Evolutionary conservation across 1,284 basidiomycete genomes (phyloP).

Genomic region (Leccinum olivaceoglutinosum): DNA sequence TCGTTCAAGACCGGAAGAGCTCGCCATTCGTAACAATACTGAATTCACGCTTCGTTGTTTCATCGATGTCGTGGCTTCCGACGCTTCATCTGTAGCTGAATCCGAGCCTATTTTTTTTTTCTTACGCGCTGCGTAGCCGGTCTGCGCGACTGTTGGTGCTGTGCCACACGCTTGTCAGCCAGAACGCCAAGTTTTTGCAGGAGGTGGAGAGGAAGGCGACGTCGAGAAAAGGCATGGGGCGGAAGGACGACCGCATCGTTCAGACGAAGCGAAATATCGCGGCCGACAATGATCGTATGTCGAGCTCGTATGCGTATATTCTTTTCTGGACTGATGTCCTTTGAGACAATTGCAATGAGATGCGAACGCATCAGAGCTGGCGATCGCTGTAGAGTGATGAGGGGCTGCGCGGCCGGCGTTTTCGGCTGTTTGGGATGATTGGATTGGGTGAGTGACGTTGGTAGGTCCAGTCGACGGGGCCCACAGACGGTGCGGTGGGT

Average conservation of each 20-base stretch:
- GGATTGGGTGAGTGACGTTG: too few relatives aligned
- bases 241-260: conserved; percentile 64
- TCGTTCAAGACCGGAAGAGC: conserved; percentile 86
- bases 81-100: conserved; percentile 19
- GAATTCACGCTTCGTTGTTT: conserved; percentile 77
- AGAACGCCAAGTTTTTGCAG: conserved; percentile 82
- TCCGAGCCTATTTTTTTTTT: conserved; percentile 49
- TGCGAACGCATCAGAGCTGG: too few relatives aligned
- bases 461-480: too few relatives aligned
- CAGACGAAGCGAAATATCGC: conserved; percentile 69
- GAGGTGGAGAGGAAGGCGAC: conserved; percentile 39
- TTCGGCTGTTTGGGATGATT: too few relatives aligned
- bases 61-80: conserved; percentile 47
- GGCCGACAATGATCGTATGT: conserved; percentile 56
- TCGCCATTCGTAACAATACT: conserved; percentile 85
- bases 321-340: conserved; percentile 10
- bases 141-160: conserved; percentile 65
- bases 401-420: too few relatives aligned
- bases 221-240: conserved; percentile 30
- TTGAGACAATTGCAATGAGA: conserved; percentile 29
- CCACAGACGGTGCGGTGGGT: too few relatives aligned
- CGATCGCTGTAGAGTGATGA: too few relatives aligned
- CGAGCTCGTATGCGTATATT: neutral
- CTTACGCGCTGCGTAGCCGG: too few relatives aligned
- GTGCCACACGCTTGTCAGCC: conserved; percentile 86